phyloP scores from a whole-genome alignment of 108 stramenopile species.

The Skeletonema grethae region DNA sequence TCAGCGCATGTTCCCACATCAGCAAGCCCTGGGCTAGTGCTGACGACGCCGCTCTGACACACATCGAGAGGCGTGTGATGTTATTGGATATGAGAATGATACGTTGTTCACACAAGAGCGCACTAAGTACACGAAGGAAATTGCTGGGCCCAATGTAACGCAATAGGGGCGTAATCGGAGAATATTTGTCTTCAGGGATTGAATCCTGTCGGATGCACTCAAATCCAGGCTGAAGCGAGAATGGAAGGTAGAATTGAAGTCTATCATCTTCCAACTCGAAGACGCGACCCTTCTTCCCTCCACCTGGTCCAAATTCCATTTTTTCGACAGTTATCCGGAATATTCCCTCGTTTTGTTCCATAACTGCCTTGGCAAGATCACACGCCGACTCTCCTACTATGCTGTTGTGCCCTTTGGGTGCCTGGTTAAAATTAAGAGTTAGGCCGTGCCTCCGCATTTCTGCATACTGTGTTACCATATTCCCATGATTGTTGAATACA shows the following conservation, averaged over 20 bases:
- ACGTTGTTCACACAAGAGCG: conserved; percentile 77
- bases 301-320: conserved; percentile 36
- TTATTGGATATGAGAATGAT: conserved; percentile 69
- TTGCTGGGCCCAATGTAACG: conserved; percentile 71
- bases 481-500: conserved; percentile 28
- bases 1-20: conserved; percentile 79
- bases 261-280: conserved; percentile 27
- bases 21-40: conserved; percentile 76
- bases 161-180: conserved; percentile 78
- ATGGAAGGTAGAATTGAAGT: conserved; percentile 37
- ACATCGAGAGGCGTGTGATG: conserved; percentile 71
- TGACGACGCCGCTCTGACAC: conserved; percentile 69
- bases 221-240: conserved; percentile 44
- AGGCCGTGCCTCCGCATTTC: conserved; percentile 37
- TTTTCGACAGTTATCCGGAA: conserved; percentile 29
- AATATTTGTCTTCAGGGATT: conserved; percentile 38
- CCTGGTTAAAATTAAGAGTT: conserved; percentile 28
- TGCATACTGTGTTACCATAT: conserved; percentile 25
- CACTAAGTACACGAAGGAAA: conserved; percentile 71
- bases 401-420: neutral
- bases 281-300: conserved; percentile 7
- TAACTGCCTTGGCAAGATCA: conserved; percentile 31
- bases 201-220: conserved; percentile 29
- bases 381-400: conserved; percentile 14
- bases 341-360: conserved; percentile 43